Base-by-base conservation (phyloP, 1,139 yeast species). In the Candida frijolesensis region DNA sequence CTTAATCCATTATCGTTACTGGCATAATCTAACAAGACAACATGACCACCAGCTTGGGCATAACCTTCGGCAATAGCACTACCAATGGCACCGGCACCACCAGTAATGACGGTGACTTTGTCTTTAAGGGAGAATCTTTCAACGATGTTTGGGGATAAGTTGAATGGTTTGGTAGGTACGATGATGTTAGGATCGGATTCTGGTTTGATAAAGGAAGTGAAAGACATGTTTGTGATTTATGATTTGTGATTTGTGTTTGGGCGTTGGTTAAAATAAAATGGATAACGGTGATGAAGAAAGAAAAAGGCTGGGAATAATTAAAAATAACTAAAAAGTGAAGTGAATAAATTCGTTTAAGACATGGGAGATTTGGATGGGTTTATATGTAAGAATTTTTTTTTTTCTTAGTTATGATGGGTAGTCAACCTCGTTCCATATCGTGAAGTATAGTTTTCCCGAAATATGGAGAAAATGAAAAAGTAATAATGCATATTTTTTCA, bases 1-100 rank as follows among this genome's bases (percentile, higher is more conserved):
- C 87, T 87, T 60, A 80, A 72, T 29, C 60, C 60, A 4, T 56
- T 47, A 44, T 74, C 64, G 3, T 38, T 32, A 47, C 76, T 78
- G 7, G 83, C 74, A 45, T 84, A 80, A 60, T 83, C 96, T 87
- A 87, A 50, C 60, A 89, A 78, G 54, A 87, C 87, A 41, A 87
- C 83, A 57, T 85, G 87, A n/a, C 94, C 95, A 47, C 96, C 96
- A 5, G 92, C 92, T 71, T 88, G 91, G 47, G 92, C 89, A 62
- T 76, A 87, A 0, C 88, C 94, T 62, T 83, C 86, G 42, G 95
- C 95, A 45, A 87, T 86, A 19, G 86, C 89, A 56, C 73, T 76
- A 14, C 96, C 96, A 61, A 89, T 89, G 27, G 96, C 96, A 37
- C 87, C 80, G 14, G 92, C 84, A 8, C 92, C 86, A 40, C 96